Evolutionary conservation across 768 basidiomycete genomes (phyloP).

Genomic region (Floccularia luteovirens): DNA sequence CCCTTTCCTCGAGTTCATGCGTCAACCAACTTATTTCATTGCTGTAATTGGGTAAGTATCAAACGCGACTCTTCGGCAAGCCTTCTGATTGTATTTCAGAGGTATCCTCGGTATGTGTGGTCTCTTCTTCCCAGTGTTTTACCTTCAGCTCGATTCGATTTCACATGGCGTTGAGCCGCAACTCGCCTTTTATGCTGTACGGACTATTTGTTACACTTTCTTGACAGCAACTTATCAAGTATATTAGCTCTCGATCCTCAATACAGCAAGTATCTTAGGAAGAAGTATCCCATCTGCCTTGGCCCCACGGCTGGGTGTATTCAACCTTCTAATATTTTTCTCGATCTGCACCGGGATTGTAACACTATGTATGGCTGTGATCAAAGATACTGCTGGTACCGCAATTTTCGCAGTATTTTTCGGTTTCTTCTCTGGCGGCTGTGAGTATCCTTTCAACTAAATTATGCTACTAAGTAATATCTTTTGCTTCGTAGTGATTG

Average conservation of each 20-base stretch:
- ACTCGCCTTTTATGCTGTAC: conserved; percentile 32
- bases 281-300: conserved; percentile 38
- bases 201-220: neutral
- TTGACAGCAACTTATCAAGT: neutral
- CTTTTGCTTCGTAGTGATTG: neutral
- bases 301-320: conserved; percentile 30
- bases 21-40: conserved; percentile 1
- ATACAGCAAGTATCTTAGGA: conserved; percentile 43
- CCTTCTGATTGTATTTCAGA: neutral
- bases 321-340: conserved; percentile 30
- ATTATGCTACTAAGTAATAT: neutral
- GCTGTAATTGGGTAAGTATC: conserved; percentile 1
- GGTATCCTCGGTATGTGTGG: conserved; percentile 9
- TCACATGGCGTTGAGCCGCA: conserved; percentile 18
- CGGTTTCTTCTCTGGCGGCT: conserved; percentile 39
- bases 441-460: conserved; percentile 10
- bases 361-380: conserved; percentile 33
- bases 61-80: neutral
- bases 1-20: neutral
- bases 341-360: conserved; percentile 23
- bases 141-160: conserved; percentile 26
- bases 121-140: conserved; percentile 27
- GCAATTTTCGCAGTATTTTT: conserved; percentile 32
- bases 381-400: conserved; percentile 22
- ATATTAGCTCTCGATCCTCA: conserved; percentile 43